Evolutionary conservation across 1,284 basidiomycete species (phyloP), one percentile per base, ranked within the genome.

Genomic region (Cutaneotrichosporon cavernicola): DNA sequence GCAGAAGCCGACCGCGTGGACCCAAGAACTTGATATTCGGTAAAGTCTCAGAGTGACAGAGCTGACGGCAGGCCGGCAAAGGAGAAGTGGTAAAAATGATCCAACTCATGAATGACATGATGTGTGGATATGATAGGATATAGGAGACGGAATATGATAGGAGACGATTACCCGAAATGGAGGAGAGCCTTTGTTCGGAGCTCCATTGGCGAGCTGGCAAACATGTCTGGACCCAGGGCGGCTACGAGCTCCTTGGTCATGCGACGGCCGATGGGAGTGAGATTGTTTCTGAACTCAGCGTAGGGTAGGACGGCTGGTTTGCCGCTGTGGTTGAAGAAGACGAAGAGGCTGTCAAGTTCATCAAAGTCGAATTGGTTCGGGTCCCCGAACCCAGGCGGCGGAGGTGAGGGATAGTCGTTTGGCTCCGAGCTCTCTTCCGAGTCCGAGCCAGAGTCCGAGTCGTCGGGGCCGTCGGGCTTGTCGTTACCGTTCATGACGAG

Each of bases 1-100:
- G 32, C 82, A 83, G 67, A 72, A 69, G 14, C 67, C 63, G 18
- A 68, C 68, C 11, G 69, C 68, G 13, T 81, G 78, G 76, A 81
- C 78, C 4, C 76, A 80, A 36, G 81, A 80, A 65, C 61, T 80
- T 26, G 76, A 80, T 36, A 46, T 67, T 30, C 62, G 65, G 57
- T 66, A 16, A 7, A 61, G 26, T 26, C 26, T 64, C 3, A 14
- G 9, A 13, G 2, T 18, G 2, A 16, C 16, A 30, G n/a, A 16
- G 40, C 64, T 65, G 31, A 65, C 36, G 4, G 4, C 43, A 65
- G 60, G 7, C 64, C 65, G 6, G 56, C 61, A 5, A 66, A 63
- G 58, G 65, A 66, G 59, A 56, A 55, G 50, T 66, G 59, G 56
- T 66, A 63, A 31, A 31, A 26, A 3, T 26, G 26, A 26, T 26